Evolutionary conservation across 2,329 filamentous ascomycete species (phyloP).

Genomic region (Fusarium miscanthi): DNA sequence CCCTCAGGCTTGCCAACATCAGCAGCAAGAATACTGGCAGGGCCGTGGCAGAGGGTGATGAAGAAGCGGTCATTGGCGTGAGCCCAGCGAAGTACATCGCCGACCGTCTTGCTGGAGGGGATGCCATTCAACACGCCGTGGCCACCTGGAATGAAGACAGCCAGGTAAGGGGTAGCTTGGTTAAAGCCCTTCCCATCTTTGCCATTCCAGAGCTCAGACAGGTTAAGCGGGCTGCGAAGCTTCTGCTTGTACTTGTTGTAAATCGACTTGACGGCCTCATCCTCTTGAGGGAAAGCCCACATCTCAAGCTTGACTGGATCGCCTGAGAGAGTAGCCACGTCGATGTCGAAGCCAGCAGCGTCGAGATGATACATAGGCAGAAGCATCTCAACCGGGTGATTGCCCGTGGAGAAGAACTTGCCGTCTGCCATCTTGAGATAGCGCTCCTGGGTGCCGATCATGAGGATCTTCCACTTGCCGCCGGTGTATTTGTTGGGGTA

Average conservation of each 20-base stretch:
- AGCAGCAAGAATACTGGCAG: neutral
- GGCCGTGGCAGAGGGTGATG: neutral
- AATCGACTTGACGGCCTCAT: neutral
- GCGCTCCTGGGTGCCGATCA: constrained; percentile 1
- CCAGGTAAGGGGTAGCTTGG: neutral
- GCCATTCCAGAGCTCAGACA: neutral
- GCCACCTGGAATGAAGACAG: neutral
- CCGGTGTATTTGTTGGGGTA: constrained; percentile 3
- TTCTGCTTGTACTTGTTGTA: neutral
- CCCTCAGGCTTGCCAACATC: neutral
- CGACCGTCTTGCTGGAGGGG: constrained; percentile 1
- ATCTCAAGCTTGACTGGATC: constrained; percentile 6
- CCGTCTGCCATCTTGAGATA: constrained; percentile 13
- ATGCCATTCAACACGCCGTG: neutral
- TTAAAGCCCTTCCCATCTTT: neutral
- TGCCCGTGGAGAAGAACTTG: constrained; percentile 2
- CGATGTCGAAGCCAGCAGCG: neutral
- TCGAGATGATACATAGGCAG: constrained; percentile 1
- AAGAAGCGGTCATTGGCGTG: neutral
- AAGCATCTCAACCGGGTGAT: constrained; percentile 7
- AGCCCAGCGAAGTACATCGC: neutral
- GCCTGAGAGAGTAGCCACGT: neutral
- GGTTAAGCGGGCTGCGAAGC: neutral
- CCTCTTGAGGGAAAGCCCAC: constrained; percentile 6
- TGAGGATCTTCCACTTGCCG: constrained; percentile 7